phyloP scores from a whole-genome alignment of 768 basidiomycete genomes.

The Floccularia luteovirens region DNA sequence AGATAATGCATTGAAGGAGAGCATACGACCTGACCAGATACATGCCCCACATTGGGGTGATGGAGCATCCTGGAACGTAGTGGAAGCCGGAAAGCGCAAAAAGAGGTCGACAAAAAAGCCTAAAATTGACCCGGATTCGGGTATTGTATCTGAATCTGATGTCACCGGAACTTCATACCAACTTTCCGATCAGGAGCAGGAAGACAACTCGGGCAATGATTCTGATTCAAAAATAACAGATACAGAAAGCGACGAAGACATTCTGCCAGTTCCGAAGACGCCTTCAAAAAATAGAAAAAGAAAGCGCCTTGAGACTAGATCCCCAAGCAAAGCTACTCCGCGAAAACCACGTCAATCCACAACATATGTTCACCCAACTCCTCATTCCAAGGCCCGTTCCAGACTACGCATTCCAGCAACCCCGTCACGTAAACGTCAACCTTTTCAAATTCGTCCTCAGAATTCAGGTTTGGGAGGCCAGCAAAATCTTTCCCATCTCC shows the following conservation, averaged over 20 bases:
- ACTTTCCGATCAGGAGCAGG: slow-evolving; percentile 10
- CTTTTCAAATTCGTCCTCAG: slow-evolving; percentile 19
- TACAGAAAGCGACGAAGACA: slow-evolving; percentile 19
- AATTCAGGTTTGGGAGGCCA: slow-evolving; percentile 20
- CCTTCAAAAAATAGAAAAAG: slow-evolving; percentile 47
- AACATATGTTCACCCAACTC: slow-evolving; percentile 56
- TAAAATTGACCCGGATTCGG: neutral
- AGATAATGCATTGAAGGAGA: slow-evolving; percentile 25
- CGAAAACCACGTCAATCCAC: slow-evolving; percentile 21
- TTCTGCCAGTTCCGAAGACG: slow-evolving; percentile 32
- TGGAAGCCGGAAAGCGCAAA: slow-evolving; percentile 8
- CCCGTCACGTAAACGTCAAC: slow-evolving; percentile 21
- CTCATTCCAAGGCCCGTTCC: slow-evolving; percentile 68
- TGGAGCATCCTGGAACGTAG: slow-evolving; percentile 43
- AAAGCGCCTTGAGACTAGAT: slow-evolving; percentile 21
- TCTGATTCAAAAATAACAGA: slow-evolving; percentile 10
- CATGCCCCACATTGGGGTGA: no score
- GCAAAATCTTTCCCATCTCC: slow-evolving; percentile 42
- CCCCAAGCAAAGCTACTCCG: slow-evolving; percentile 17
- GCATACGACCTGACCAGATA: no score
- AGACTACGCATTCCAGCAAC: slow-evolving; percentile 15
- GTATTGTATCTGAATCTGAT: slow-evolving; percentile 2
- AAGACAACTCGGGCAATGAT: slow-evolving; percentile 12
- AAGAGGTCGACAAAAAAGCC: slow-evolving; percentile 6
- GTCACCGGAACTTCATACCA: slow-evolving; percentile 9